phyloP scores from a whole-genome alignment of 2,329 filamentous ascomycete genomes.

The Aspergillus sp. region DNA sequence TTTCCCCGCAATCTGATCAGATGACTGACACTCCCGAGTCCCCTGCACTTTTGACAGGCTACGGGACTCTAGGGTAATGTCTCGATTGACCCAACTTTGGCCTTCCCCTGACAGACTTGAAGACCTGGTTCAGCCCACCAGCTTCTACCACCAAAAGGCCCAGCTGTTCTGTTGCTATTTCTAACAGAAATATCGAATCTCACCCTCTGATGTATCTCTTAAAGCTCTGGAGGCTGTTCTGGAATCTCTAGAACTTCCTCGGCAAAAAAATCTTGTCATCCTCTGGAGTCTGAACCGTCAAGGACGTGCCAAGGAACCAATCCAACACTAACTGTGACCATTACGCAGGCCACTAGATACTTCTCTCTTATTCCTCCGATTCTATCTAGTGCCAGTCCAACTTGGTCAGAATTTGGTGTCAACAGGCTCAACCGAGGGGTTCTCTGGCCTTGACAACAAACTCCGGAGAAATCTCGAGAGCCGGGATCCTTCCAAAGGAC shows the following conservation, averaged over 20 bases:
- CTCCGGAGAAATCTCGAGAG: background rate
- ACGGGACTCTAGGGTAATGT: background rate
- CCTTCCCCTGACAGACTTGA: background rate
- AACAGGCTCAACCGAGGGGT: background rate
- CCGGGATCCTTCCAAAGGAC: background rate
- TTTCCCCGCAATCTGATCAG: background rate
- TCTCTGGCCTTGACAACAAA: background rate
- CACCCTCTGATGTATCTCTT: background rate
- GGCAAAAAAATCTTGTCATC: slow-evolving; percentile 3
- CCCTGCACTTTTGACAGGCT: background rate
- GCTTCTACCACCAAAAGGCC: too few relatives aligned
- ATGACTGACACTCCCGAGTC: background rate
- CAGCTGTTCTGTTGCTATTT: background rate
- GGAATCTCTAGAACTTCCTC: background rate
- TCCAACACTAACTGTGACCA: slow-evolving; percentile 20
- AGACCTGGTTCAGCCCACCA: background rate
- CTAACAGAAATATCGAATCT: background rate
- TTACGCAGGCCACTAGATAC: slow-evolving; percentile 18
- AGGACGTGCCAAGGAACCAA: slow-evolving; percentile 17
- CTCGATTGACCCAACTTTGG: background rate
- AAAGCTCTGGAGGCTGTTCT: background rate
- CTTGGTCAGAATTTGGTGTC: background rate
- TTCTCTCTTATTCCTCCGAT: background rate
- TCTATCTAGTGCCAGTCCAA: background rate
- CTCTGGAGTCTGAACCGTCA: background rate